These are phyloP conservation scores for Kwoniella sp. DNA, from an alignment of 768 basidiomycete genomes.

Conservation along the genomic window DNA sequence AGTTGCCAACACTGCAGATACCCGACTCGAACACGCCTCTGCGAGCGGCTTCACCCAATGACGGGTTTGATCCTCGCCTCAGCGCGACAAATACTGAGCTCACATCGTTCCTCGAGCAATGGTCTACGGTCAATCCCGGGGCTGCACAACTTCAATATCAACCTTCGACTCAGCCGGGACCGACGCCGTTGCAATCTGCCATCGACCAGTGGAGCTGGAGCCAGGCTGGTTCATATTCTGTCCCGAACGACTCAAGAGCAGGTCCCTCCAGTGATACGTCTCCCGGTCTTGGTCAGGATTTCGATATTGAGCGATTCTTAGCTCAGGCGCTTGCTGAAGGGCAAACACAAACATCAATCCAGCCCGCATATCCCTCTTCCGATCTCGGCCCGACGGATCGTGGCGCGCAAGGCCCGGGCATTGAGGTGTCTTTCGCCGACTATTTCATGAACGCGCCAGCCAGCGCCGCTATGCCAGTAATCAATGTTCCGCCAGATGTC, in stretches of 20 bases:
- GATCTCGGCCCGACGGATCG: neutral
- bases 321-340: neutral
- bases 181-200: no score
- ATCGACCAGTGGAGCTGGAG: no score
- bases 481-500: no score
- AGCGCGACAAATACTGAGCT: neutral
- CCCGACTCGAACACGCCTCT: neutral
- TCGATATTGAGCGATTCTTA: constrained; percentile 12
- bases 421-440: neutral
- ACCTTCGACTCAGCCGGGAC: no score
- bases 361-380: no score
- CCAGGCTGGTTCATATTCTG: no score
- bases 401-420: no score
- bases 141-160: neutral
- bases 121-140: neutral
- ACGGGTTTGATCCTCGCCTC: neutral
- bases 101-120: neutral
- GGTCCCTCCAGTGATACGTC: constrained; percentile 5
- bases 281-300: neutral
- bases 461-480: no score
- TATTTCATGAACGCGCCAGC: neutral
- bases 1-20: neutral
- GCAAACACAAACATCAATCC: neutral
- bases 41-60: neutral
- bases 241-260: no score